Evolutionary conservation across 139 green algal genomes (phyloP).

Genomic region (Closterium sp.): DNA sequence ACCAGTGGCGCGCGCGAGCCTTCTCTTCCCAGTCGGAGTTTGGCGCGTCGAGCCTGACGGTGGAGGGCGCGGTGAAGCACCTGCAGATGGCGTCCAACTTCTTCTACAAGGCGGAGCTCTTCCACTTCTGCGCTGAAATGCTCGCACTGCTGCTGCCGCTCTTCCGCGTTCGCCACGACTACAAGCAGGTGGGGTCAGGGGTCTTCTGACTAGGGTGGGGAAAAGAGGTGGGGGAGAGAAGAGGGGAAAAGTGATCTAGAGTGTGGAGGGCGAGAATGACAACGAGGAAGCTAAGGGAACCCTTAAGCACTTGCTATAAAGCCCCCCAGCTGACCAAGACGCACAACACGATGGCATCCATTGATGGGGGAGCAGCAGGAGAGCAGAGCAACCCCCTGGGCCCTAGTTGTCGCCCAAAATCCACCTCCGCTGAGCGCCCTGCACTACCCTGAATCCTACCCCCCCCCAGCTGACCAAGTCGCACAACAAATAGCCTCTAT

Average conservation of each 20-base stretch:
- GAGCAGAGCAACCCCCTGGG: not conserved
- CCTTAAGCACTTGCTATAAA: too few species aligned
- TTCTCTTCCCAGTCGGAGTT: constrained; percentile 18
- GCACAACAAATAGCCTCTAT: too few species aligned
- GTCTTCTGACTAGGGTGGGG: too few species aligned
- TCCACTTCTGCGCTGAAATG: constrained; percentile 41
- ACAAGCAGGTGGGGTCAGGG: constrained; percentile 15
- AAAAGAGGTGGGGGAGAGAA: too few species aligned
- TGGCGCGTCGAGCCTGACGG: constrained; percentile 24
- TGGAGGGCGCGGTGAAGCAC: constrained; percentile 38
- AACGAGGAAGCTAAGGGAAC: too few species aligned
- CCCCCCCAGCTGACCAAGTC: too few species aligned
- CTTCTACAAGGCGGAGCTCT: constrained; percentile 49
- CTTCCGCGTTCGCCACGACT: constrained; percentile 27
- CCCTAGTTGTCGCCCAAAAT: not conserved
- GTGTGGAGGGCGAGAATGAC: too few species aligned
- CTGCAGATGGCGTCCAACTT: constrained; percentile 43
- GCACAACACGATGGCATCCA: too few species aligned
- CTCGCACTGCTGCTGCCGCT: constrained; percentile 44
- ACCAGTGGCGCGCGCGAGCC: constrained; percentile 1
- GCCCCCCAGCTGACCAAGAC: too few species aligned
- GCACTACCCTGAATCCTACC: not conserved
- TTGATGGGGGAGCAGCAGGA: too few species aligned
- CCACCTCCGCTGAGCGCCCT: not conserved
- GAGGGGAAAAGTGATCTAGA: too few species aligned